Percentiles rank a stretch among this genome's conserved stretches.
These are phyloP conservation scores for Phytophthora citrophthora DNA, from an alignment of 352 stramenopile genomes.

Conservation along the genomic window DNA sequence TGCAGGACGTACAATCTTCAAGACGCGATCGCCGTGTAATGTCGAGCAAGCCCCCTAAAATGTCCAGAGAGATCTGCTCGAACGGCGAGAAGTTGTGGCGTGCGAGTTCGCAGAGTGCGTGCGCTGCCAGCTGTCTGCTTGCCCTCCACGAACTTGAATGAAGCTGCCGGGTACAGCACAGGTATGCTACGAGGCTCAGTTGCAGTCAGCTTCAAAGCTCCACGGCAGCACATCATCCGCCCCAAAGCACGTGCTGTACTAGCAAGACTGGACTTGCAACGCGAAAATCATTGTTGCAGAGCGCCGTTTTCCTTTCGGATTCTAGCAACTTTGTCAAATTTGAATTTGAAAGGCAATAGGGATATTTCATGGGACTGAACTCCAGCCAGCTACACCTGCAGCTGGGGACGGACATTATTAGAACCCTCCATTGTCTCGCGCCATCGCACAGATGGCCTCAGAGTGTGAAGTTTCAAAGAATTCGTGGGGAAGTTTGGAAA, in stretches of 20 bases:
- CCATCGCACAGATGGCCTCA: constrained; percentile 26
- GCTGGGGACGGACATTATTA: no score
- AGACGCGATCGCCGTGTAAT: constrained; percentile 15
- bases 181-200: constrained; percentile 3
- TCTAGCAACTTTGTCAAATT: constrained; percentile 4
- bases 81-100: constrained; percentile 40
- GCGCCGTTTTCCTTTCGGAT: not conserved
- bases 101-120: constrained; percentile 35
- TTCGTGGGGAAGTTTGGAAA: constrained; percentile 21
- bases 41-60: not conserved
- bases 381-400: not conserved
- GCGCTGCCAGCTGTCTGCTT: constrained; percentile 23
- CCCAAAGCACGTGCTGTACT: not conserved
- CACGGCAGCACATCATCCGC: constrained; percentile 14
- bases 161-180: constrained; percentile 1
- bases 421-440: not conserved
- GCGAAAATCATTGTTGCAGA: constrained; percentile 12
- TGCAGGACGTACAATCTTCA: constrained; percentile 11
- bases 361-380: constrained; percentile 17
- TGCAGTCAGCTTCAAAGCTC: constrained; percentile 7
- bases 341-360: constrained; percentile 11
- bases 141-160: constrained; percentile 4
- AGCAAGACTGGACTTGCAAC: constrained; percentile 2
- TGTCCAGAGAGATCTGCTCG: constrained; percentile 35
- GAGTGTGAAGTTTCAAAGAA: constrained; percentile 33